Evolutionary conservation across 495 filamentous ascomycete species (phyloP).

Genomic region (Coniosporium apollinis): DNA sequence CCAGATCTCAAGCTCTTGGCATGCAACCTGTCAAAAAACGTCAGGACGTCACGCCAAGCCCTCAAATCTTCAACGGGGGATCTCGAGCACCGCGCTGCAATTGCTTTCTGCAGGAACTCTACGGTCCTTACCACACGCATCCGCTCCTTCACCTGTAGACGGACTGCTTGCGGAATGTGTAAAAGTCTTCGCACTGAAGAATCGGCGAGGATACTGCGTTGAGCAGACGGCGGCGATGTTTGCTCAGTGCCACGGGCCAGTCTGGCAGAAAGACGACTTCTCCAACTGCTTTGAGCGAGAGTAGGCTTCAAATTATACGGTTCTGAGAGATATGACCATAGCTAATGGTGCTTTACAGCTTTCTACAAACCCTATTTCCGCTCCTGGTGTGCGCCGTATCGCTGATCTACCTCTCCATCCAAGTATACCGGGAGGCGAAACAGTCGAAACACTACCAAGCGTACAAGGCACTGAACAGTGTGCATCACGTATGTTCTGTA

Average conservation of each 20-base stretch:
- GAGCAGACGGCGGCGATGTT: slow-evolving; percentile 36
- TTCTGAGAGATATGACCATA: neutral
- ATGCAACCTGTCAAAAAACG: no score
- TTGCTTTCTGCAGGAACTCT: no score
- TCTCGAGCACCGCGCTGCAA: no score
- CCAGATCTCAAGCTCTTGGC: no score
- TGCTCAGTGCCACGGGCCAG: slow-evolving; percentile 57
- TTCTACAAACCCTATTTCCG: slow-evolving; percentile 71
- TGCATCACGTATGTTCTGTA: slow-evolving; percentile 8
- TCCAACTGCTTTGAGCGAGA: slow-evolving; percentile 74
- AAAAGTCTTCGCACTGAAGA: no score
- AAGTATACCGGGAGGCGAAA: slow-evolving; percentile 31
- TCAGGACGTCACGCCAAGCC: no score
- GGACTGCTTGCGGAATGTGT: no score
- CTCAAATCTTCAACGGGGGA: no score
- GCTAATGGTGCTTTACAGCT: slow-evolving; percentile 33
- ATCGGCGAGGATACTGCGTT: no score
- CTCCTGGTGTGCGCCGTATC: slow-evolving; percentile 54
- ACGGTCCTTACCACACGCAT: no score
- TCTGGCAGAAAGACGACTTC: slow-evolving; percentile 84
- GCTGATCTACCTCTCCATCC: slow-evolving; percentile 42
- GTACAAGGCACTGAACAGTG: slow-evolving; percentile 33
- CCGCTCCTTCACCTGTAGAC: no score
- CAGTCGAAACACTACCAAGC: slow-evolving; percentile 29
- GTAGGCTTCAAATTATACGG: slow-evolving; percentile 36